These are phyloP conservation scores for Mycena pura DNA, from an alignment of 768 basidiomycete genomes.

Conservation along the genomic window DNA sequence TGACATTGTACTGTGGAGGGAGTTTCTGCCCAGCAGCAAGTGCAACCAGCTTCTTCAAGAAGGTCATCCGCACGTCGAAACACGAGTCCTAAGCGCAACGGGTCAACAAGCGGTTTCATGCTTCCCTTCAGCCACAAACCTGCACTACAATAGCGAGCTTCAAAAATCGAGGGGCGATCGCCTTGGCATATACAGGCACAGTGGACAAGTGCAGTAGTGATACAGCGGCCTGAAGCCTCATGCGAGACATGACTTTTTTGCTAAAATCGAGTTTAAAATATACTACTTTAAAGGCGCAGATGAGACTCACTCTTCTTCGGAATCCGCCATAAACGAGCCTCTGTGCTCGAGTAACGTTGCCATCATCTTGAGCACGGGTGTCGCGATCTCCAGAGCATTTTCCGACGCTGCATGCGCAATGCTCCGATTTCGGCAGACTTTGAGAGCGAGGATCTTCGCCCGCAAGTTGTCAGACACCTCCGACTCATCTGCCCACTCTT, in stretches of 20 bases:
- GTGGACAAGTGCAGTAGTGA: conserved; percentile 81
- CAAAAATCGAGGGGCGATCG: conserved; percentile 68
- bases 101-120: neutral
- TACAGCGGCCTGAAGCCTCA: conserved; percentile 84
- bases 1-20: conserved; percentile 75
- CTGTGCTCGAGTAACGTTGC: conserved; percentile 70
- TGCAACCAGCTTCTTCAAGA: conserved; percentile 75
- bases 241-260: conserved; percentile 69
- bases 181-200: conserved; percentile 60
- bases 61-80: conserved; percentile 82
- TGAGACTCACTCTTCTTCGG: conserved; percentile 57
- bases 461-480: conserved; percentile 62
- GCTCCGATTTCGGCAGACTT: conserved; percentile 83
- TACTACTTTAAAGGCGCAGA: conserved; percentile 27
- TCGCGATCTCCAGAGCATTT: conserved; percentile 68
- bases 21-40: conserved; percentile 71
- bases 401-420: conserved; percentile 68
- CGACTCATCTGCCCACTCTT: conserved; percentile 81
- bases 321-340: conserved; percentile 62
- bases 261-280: too few relatives aligned
- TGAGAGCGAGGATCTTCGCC: conserved; percentile 79
- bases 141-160: conserved; percentile 77
- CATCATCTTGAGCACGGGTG: conserved; percentile 80
- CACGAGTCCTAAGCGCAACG: conserved; percentile 73
- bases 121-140: conserved; percentile 49